Conservation (phyloP, 495 filamentous ascomycete species). For the Aspergillus funiculosus region DNA sequence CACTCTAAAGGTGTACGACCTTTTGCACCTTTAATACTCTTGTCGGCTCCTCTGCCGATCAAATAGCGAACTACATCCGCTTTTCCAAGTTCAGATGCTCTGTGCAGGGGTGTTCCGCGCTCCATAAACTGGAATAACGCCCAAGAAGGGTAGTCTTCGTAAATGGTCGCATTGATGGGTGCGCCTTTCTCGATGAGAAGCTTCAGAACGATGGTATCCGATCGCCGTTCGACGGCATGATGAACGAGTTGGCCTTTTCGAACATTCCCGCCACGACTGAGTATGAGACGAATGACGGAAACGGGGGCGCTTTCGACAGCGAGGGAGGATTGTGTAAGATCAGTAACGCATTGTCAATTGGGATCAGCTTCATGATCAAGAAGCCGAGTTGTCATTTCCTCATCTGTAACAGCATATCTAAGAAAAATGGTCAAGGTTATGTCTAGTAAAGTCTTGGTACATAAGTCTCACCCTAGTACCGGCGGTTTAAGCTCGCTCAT, state of each 20-base stretch:
- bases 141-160: conserved; percentile 16
- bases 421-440: conserved; percentile 4
- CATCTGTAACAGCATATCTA: conserved; percentile 18
- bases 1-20: conserved; percentile 12
- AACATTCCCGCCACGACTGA: conserved; percentile 16
- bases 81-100: conserved; percentile 12
- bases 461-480: conserved; percentile 17
- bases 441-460: background rate
- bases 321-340: conserved; percentile 19
- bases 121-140: conserved; percentile 10
- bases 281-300: conserved; percentile 15
- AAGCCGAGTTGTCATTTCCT: conserved; percentile 22
- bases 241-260: conserved; percentile 22
- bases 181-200: conserved; percentile 16
- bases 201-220: conserved; percentile 15
- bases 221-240: conserved; percentile 15
- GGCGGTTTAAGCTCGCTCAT: conserved; percentile 17
- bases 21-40: conserved; percentile 13
- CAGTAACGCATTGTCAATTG: conserved; percentile 17
- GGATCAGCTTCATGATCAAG: conserved; percentile 22
- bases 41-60: conserved; percentile 14
- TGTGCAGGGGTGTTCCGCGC: conserved; percentile 18
- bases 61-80: conserved; percentile 17
- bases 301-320: conserved; percentile 18
- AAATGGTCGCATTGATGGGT: conserved; percentile 12